Evolutionary conservation across 495 filamentous ascomycete genomes (phyloP), one percentile per base, ranked within the genome.

Genomic region (Xylaria grammica): DNA sequence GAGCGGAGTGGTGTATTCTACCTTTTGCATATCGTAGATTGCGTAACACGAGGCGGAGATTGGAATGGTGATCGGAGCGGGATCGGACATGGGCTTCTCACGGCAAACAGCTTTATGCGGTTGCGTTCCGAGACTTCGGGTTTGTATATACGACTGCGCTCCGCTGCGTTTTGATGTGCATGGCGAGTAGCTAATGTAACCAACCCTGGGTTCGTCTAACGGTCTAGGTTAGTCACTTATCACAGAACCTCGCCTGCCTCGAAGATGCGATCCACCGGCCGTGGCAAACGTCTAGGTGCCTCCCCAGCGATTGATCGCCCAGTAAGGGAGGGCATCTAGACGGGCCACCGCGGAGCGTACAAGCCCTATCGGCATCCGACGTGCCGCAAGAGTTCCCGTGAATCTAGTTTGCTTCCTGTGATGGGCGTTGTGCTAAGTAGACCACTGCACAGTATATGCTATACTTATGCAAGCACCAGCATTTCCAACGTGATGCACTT

Each of bases 31-130:
- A 30, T 51, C 46, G 27, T 11, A 60, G 54, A 53, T 46, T 65
- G 46, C 46, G 63, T 60, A 48, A 56, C 54, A 52, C 63, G 34
- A 60, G 49, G 36, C 63, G 54, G 63, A 65, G 63, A 65, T 65
- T 56, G 49, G 62, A 9, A 10, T 51, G 53, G 48, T 64, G 62
- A 64, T 57, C 63, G 63, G 54, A 40, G 63, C 63, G 63, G 63
- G 22, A 53, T 48, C 55, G 46, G 63, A 46, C 63, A 65, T 65
- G 55, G 38, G 55, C 40, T 42, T 11, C 6, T n/a, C 44, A 50
- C 53, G 62, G 62, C 52, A 57, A 32, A 48, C 52, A 20, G 40
- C 45, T 32, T 55, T 17, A 17, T 56, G 32, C 50, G 45, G 44
- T 58, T 50, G 44, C 53, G 56, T 60, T 40, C 63, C 63, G 63